These are phyloP conservation scores for Dryas integrifolia DNA, from an alignment of 331 rosid species.

Conservation along the genomic window DNA sequence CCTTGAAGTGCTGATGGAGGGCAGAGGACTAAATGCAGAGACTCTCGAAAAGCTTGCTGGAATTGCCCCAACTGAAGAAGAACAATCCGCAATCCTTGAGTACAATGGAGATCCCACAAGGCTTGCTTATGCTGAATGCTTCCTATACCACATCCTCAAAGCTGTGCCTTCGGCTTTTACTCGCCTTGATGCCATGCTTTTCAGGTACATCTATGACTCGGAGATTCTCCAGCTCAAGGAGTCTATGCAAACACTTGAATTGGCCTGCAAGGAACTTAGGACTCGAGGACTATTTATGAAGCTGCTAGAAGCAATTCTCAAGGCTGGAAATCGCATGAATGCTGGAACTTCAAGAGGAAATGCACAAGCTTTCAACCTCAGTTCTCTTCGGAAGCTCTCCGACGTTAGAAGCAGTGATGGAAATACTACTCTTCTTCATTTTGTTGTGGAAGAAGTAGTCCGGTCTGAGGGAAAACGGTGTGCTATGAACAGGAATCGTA, in stretches of 20 bases:
- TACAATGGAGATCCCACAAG: slow-evolving; percentile 53
- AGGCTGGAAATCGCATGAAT: slow-evolving; percentile 93
- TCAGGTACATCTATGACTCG: slow-evolving; percentile 56
- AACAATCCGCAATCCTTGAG: slow-evolving; percentile 55
- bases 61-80: slow-evolving; percentile 71
- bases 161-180: slow-evolving; percentile 79
- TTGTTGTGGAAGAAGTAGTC: slow-evolving; percentile 92
- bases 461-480: slow-evolving; percentile 87
- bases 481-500: slow-evolving; percentile 47
- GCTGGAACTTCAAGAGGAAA: slow-evolving; percentile 95
- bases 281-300: slow-evolving; percentile 76
- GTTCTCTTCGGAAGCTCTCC: slow-evolving; percentile 76
- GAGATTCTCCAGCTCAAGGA: slow-evolving; percentile 62
- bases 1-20: slow-evolving; percentile 63
- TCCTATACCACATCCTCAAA: slow-evolving; percentile 62
- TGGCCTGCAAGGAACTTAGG: slow-evolving; percentile 71
- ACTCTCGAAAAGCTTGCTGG: slow-evolving; percentile 73
- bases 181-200: slow-evolving; percentile 69
- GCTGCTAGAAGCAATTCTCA: slow-evolving; percentile 89
- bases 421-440: slow-evolving; percentile 83
- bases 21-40: slow-evolving; percentile 65
- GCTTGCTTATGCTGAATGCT: slow-evolving; percentile 79
- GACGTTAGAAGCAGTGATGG: slow-evolving; percentile 88
- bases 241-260: slow-evolving; percentile 55
- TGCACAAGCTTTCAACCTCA: slow-evolving; percentile 89